Conservation (phyloP, 2,329 filamentous ascomycete genomes). For the Tolypocladium ovalisporum region DNA sequence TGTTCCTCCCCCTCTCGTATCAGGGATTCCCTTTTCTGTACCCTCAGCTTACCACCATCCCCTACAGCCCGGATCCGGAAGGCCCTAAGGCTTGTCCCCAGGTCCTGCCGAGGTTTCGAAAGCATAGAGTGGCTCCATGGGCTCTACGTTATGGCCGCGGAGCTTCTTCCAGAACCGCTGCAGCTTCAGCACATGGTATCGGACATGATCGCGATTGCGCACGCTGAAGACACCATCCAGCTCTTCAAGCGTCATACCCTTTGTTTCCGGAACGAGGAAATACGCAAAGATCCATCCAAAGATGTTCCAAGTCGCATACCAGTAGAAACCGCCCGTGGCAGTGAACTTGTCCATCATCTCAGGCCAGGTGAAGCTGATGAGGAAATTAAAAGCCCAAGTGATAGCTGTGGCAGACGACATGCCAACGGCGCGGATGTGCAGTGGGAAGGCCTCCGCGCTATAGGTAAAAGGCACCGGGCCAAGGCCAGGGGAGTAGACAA, state of each 20-base stretch:
- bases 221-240: constrained; percentile 22
- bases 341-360: constrained; percentile 10
- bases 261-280: constrained; percentile 24
- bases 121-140: constrained; percentile 18
- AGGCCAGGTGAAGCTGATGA: constrained; percentile 25
- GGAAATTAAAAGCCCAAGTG: constrained; percentile 28
- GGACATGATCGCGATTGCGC: constrained; percentile 16
- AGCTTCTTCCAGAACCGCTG: constrained; percentile 21
- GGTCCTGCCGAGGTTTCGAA: neutral
- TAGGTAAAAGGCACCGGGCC: constrained; percentile 50
- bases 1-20: neutral
- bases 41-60: too few relatives aligned
- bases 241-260: constrained; percentile 22
- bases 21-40: neutral
- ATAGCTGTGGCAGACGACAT: constrained; percentile 36
- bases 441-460: constrained; percentile 46
- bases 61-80: too few relatives aligned
- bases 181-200: constrained; percentile 19
- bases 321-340: constrained; percentile 25
- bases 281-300: constrained; percentile 21
- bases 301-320: constrained; percentile 26
- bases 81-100: neutral
- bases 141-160: constrained; percentile 15
- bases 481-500: constrained; percentile 36
- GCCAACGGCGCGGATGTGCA: constrained; percentile 43